phyloP scores from a whole-genome alignment of 2,329 filamentous ascomycete species.

The Talaromyces rugulosus region DNA sequence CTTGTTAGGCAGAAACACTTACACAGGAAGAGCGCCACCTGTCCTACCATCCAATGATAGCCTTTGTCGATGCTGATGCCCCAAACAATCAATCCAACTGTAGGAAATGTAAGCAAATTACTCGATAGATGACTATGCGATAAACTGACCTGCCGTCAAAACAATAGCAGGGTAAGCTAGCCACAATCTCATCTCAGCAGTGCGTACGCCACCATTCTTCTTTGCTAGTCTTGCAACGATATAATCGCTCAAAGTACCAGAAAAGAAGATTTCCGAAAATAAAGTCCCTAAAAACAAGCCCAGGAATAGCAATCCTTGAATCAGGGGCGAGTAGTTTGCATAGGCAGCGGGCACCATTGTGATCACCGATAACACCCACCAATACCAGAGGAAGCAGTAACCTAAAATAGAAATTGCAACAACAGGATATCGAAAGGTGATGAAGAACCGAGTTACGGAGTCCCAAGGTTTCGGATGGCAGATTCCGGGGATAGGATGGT shows the following conservation, averaged over 20 bases:
- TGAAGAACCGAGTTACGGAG: conserved; percentile 42
- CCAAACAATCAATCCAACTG: conserved; percentile 51
- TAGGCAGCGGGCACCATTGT: conserved; percentile 54
- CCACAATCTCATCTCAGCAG: conserved; percentile 55
- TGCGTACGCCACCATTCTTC: conserved; percentile 39
- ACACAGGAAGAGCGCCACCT: conserved; percentile 54
- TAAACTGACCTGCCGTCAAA: conserved; percentile 37
- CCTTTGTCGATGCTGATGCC: conserved; percentile 50
- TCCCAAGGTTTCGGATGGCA: conserved; percentile 49
- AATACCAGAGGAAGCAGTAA: conserved; percentile 55
- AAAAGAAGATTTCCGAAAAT: conserved; percentile 49
- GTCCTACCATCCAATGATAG: conserved; percentile 56
- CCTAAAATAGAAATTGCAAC: conserved; percentile 45
- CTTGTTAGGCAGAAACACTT: conserved; percentile 18
- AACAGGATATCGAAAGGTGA: conserved; percentile 45
- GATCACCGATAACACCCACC: conserved; percentile 49
- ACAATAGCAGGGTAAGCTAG: conserved; percentile 51
- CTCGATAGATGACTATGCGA: background rate
- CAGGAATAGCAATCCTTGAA: conserved; percentile 52
- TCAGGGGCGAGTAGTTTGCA: conserved; percentile 42
- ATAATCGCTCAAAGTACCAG: conserved; percentile 51
- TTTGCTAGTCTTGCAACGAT: conserved; percentile 46
- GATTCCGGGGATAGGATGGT: conserved; percentile 42
- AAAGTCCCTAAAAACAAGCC: conserved; percentile 53
- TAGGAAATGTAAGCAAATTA: background rate